These are phyloP conservation scores for Phascolomyces articulosus DNA, from an alignment of 371 early-diverging fungal species.

Conservation along the genomic window DNA sequence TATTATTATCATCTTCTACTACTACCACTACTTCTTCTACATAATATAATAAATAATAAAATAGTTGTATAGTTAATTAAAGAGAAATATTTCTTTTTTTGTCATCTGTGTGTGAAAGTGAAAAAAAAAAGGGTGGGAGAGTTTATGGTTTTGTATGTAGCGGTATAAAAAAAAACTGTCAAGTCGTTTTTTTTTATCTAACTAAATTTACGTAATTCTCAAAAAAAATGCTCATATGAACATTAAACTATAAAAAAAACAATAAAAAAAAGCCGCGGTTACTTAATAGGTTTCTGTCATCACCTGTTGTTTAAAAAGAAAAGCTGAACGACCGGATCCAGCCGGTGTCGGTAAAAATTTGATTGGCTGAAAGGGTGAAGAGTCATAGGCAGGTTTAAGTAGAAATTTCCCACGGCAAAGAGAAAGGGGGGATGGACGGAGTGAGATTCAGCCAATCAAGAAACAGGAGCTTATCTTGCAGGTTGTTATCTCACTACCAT, in stretches of 20 bases:
- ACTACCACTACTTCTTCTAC: too few relatives aligned
- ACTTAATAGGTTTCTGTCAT: not conserved
- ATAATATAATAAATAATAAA: too few relatives aligned
- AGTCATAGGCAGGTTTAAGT: not conserved
- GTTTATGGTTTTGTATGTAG: too few relatives aligned
- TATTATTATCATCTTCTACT: too few relatives aligned
- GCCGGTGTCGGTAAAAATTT: constrained; percentile 1
- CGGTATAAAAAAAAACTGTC: not conserved
- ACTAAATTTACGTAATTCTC: not conserved
- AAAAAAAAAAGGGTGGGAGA: too few relatives aligned
- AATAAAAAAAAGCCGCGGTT: not conserved
- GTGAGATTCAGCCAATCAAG: constrained; percentile 26
- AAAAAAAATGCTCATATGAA: not conserved
- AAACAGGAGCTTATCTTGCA: constrained; percentile 22
- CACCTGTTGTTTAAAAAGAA: not conserved
- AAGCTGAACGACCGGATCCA: not conserved
- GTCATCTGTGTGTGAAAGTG: too few relatives aligned
- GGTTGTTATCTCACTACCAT: constrained; percentile 31
- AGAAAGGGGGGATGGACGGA: not conserved
- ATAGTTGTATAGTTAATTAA: too few relatives aligned
- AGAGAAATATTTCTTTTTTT: too few relatives aligned
- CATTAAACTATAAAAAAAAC: not conserved
- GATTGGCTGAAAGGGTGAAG: not conserved
- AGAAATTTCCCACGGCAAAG: not conserved
- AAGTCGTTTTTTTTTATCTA: not conserved